Evolutionary conservation across 345 rosid species (phyloP).

Genomic region (Microcos paniculata): DNA sequence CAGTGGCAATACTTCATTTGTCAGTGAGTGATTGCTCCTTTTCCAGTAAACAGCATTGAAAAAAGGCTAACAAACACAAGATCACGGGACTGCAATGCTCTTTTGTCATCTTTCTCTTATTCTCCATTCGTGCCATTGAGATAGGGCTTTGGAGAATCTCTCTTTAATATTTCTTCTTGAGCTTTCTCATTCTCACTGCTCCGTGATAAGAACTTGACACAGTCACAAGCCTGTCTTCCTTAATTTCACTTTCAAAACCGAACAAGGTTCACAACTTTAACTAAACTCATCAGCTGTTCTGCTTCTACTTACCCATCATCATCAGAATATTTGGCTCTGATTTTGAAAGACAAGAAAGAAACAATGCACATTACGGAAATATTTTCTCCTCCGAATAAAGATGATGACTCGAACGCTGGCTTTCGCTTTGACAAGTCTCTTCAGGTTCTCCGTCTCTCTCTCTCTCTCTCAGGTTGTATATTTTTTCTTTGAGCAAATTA

Average conservation of each 20-base stretch:
- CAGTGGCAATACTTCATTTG: slow-evolving; percentile 11
- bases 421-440: slow-evolving; percentile 54
- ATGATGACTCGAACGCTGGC: slow-evolving; percentile 29
- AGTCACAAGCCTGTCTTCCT: slow-evolving; percentile 20
- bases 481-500: not conserved
- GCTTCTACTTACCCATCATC: not conserved
- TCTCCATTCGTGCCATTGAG: not conserved
- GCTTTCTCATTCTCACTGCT: not conserved
- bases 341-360: not conserved
- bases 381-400: slow-evolving; percentile 15
- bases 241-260: not conserved
- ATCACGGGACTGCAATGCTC: slow-evolving; percentile 45
- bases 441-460: slow-evolving; percentile 30
- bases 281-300: not conserved
- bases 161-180: not conserved
- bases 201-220: not conserved
- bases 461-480: not conserved
- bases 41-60: not conserved
- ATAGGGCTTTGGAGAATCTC: slow-evolving; percentile 8
- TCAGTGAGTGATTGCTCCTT: slow-evolving; percentile 13
- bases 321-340: not conserved
- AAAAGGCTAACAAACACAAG: slow-evolving; percentile 20
- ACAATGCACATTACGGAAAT: slow-evolving; percentile 28
- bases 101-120: slow-evolving; percentile 37
- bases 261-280: not conserved